Percentiles rank a stretch among this genome's conserved stretches.
Conservation (phyloP, 2,329 filamentous ascomycete species). For the Aspergillus quadrilineatus region DNA sequence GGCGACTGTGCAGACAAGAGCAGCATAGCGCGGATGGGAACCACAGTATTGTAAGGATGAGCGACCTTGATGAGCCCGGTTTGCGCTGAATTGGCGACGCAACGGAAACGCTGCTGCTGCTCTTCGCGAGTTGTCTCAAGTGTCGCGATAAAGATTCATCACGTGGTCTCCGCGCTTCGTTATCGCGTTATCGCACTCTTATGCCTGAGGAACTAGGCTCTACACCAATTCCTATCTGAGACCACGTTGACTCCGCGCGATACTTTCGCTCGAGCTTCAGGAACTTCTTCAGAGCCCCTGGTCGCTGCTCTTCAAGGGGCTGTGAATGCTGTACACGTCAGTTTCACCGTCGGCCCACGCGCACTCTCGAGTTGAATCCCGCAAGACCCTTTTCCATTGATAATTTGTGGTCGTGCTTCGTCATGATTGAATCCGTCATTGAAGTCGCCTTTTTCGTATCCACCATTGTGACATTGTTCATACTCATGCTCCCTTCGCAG, state of each 20-base stretch:
- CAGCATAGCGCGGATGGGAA: slow-evolving; percentile 23
- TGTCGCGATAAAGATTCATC: slow-evolving; percentile 16
- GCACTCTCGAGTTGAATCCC: no score
- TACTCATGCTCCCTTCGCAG: slow-evolving; percentile 54
- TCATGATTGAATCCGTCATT: slow-evolving; percentile 38
- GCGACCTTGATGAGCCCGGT: neutral
- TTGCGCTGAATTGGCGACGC: neutral
- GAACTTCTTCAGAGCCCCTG: neutral
- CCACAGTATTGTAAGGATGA: neutral
- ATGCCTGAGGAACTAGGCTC: neutral
- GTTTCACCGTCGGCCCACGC: neutral
- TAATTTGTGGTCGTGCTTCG: neutral
- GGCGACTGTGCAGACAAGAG: slow-evolving; percentile 12
- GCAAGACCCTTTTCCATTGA: neutral
- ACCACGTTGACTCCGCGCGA: neutral
- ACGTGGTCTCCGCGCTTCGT: slow-evolving; percentile 15
- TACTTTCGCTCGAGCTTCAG: neutral
- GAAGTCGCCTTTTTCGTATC: slow-evolving; percentile 46
- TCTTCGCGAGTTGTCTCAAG: neutral
- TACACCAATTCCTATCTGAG: neutral
- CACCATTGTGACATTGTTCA: slow-evolving; percentile 50
- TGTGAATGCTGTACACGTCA: neutral
- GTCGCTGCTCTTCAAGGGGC: neutral
- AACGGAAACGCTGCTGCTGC: neutral
- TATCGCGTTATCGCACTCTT: neutral